phyloP scores from a whole-genome alignment of 306 rosid species.

The Quercus robur region DNA sequence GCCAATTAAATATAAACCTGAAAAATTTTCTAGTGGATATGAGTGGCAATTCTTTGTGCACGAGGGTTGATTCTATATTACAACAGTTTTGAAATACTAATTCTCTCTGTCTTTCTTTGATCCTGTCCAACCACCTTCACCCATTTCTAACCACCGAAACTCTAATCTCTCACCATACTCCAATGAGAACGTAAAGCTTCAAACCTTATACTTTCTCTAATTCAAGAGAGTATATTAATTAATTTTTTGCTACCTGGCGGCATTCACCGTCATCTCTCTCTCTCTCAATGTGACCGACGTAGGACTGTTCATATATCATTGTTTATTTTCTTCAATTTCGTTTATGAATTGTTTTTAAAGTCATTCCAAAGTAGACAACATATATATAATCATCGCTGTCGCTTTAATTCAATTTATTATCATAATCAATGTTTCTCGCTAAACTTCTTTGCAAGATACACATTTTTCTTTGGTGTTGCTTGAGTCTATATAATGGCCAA shows the following conservation, averaged over 20 bases:
- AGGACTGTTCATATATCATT: background rate
- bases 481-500: no score
- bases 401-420: no score
- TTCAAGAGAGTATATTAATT: background rate
- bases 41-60: constrained; percentile 28
- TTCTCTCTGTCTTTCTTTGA: constrained; percentile 32
- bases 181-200: constrained; percentile 45
- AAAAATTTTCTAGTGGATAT: constrained; percentile 1
- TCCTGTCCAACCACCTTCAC: constrained; percentile 88
- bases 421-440: no score
- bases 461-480: no score
- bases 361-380: background rate
- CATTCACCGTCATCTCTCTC: constrained; percentile 17
- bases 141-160: constrained; percentile 78
- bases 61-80: constrained; percentile 44
- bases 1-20: background rate
- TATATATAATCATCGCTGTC: background rate
- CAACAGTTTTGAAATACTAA: constrained; percentile 30
- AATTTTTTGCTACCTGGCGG: background rate
- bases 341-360: background rate
- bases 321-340: background rate
- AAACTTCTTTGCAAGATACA: no score
- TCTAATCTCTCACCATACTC: constrained; percentile 23
- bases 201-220: constrained; percentile 11
- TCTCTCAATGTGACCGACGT: background rate